phyloP scores from a whole-genome alignment of 257 asterid species.

The Solanum tacnaense region DNA sequence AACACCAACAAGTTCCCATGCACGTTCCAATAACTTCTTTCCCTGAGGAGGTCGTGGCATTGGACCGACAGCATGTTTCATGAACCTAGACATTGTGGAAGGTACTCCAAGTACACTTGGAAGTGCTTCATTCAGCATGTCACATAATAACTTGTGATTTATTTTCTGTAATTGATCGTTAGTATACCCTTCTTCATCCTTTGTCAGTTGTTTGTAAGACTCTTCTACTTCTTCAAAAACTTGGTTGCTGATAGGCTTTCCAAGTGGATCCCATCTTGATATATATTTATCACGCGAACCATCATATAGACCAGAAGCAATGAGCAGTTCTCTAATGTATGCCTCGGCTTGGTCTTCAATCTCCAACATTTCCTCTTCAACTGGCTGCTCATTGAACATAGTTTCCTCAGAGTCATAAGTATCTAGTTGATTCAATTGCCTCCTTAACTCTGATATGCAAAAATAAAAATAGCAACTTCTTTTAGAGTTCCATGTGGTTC shows the following conservation, averaged over 20 bases:
- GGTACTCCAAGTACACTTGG: conserved; percentile 52
- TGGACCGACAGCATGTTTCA: conserved; percentile 34
- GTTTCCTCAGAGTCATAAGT: conserved; percentile 40
- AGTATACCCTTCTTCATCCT: conserved; percentile 22
- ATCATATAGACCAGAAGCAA: conserved; percentile 71
- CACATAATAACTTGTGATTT: conserved; percentile 54
- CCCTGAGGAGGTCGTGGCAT: conserved; percentile 48
- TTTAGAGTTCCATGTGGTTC: neutral
- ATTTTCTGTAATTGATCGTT: conserved; percentile 32
- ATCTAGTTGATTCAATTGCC: conserved; percentile 65
- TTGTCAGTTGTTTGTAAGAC: conserved; percentile 26
- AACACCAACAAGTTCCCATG: conserved; percentile 42
- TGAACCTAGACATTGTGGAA: conserved; percentile 28
- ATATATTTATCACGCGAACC: conserved; percentile 44
- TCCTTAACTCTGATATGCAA: conserved; percentile 49
- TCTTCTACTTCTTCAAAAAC: conserved; percentile 76
- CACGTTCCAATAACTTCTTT: conserved; percentile 45
- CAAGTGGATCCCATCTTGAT: conserved; percentile 76
- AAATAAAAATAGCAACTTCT: neutral
- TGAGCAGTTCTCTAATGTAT: conserved; percentile 72
- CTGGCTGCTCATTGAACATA: conserved; percentile 30
- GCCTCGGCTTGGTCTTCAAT: conserved; percentile 64
- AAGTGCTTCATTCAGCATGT: conserved; percentile 71
- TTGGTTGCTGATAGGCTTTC: conserved; percentile 62
- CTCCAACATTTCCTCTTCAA: conserved; percentile 39